Conservation (phyloP, 139 green algal species). For the Klebsormidium nitens region DNA sequence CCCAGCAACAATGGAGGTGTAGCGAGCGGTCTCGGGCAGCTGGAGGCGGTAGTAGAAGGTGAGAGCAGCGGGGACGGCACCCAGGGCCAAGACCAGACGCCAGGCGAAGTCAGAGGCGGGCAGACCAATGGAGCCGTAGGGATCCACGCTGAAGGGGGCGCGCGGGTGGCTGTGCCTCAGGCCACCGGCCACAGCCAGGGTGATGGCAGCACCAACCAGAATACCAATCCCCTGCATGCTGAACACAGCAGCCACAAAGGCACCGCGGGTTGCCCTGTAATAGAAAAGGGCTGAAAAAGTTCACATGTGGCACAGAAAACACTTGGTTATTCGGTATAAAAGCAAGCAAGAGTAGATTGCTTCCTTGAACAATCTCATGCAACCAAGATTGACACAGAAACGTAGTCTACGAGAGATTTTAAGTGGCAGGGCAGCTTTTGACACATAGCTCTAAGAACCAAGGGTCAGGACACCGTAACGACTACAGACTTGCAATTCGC, state of each 20-base stretch:
- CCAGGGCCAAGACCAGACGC: slow-evolving; percentile 41
- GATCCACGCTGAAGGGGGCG: slow-evolving; percentile 5
- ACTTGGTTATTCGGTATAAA: no score
- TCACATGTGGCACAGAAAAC: no score
- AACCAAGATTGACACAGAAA: no score
- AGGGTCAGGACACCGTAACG: no score
- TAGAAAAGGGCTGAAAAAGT: no score
- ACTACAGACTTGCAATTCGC: no score
- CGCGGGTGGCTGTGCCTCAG: slow-evolving; percentile 3
- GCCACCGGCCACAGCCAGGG: slow-evolving; percentile 11
- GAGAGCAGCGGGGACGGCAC: slow-evolving; percentile 35
- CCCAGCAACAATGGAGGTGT: slow-evolving; percentile 32
- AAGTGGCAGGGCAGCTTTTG: no score
- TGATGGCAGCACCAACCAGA: slow-evolving; percentile 11
- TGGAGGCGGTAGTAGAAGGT: slow-evolving; percentile 46
- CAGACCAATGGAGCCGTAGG: slow-evolving; percentile 11
- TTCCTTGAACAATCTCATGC: no score
- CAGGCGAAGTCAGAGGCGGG: slow-evolving; percentile 44
- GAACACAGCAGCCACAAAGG: slow-evolving; percentile 41
- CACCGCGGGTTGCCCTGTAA: slow-evolving; percentile 38
- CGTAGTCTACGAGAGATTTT: no score
- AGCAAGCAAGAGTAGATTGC: no score
- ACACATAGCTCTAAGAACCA: no score
- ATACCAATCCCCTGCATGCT: slow-evolving; percentile 41
- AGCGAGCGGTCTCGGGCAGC: slow-evolving; percentile 44